phyloP scores from a whole-genome alignment of 2,329 filamentous ascomycete species.

The Orbilia ellipsospora region DNA sequence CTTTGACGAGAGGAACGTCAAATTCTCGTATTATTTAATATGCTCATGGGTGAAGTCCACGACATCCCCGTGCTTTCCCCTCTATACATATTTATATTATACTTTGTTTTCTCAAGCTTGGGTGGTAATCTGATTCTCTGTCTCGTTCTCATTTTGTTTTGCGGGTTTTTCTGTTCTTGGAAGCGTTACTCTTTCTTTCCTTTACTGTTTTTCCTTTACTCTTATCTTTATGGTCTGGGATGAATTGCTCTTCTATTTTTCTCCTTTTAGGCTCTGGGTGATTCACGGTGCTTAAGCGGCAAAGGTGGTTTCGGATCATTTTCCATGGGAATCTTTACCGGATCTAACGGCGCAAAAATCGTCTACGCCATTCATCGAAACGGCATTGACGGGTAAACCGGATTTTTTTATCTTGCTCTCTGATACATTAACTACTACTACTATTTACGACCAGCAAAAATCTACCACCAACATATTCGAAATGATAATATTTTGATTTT shows the following conservation, averaged over 20 bases:
- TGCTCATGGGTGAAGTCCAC: conserved; percentile 24
- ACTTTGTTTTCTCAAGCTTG: conserved; percentile 39
- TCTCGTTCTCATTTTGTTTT: conserved; percentile 24
- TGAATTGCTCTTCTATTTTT: conserved; percentile 34
- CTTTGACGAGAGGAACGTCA: conserved; percentile 47
- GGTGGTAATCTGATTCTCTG: conserved; percentile 41
- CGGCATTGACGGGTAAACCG: conserved; percentile 47
- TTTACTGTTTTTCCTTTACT: conserved; percentile 30
- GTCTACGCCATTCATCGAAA: conserved; percentile 52
- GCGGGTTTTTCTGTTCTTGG: conserved; percentile 27
- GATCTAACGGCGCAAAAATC: conserved; percentile 54
- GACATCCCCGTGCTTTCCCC: conserved; percentile 32
- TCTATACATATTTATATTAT: conserved; percentile 37
- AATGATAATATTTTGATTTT: conserved; percentile 40
- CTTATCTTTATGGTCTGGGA: conserved; percentile 37
- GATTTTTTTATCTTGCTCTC: conserved; percentile 22
- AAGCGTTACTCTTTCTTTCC: conserved; percentile 34
- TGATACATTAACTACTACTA: conserved; percentile 27
- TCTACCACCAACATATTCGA: conserved; percentile 33
- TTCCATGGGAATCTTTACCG: conserved; percentile 54
- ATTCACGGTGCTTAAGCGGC: conserved; percentile 52
- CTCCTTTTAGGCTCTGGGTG: conserved; percentile 54
- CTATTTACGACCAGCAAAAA: conserved; percentile 43
- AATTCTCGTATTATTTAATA: conserved; percentile 45
- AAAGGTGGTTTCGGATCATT: conserved; percentile 53